Conservation (phyloP, 106 monocot species). For the Alisma plantagoaquatica region DNA sequence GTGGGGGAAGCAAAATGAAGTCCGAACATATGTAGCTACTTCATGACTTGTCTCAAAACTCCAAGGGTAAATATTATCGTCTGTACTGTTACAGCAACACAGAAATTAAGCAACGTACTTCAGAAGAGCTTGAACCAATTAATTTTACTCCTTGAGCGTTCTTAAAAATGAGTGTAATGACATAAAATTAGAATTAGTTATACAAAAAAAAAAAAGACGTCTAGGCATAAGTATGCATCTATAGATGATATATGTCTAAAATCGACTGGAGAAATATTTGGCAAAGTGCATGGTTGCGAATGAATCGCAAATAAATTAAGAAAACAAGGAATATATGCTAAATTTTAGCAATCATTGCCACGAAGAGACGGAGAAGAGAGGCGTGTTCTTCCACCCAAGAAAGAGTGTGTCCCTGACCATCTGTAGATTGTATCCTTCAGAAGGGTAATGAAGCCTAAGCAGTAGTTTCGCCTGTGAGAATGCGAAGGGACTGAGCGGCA, state of each 20-base stretch:
- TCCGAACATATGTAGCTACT: no score
- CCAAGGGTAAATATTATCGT: no score
- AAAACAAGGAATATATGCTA: no score
- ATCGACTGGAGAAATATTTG: background rate
- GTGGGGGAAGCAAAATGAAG: no score
- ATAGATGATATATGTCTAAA: background rate
- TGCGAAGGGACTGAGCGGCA: slow-evolving; percentile 50
- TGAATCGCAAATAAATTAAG: background rate
- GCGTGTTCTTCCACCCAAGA: slow-evolving; percentile 75
- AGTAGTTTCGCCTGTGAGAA: slow-evolving; percentile 75
- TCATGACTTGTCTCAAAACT: no score
- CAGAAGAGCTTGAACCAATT: no score
- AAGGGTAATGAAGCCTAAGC: slow-evolving; percentile 79
- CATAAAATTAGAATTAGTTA: no score
- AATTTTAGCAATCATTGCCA: slow-evolving; percentile 38
- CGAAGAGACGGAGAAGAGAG: slow-evolving; percentile 95
- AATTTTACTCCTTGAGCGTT: no score
- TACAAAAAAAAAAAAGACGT: background rate
- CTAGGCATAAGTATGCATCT: background rate
- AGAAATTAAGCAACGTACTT: no score
- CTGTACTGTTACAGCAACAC: no score
- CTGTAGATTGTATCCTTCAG: slow-evolving; percentile 77
- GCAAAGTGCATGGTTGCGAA: background rate
- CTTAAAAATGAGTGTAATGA: no score
- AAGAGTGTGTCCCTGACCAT: slow-evolving; percentile 51